Percentiles rank a stretch among this genome's conserved stretches.
Conservation (phyloP, 441 rosid genomes). For the Capsella rubella region DNA sequence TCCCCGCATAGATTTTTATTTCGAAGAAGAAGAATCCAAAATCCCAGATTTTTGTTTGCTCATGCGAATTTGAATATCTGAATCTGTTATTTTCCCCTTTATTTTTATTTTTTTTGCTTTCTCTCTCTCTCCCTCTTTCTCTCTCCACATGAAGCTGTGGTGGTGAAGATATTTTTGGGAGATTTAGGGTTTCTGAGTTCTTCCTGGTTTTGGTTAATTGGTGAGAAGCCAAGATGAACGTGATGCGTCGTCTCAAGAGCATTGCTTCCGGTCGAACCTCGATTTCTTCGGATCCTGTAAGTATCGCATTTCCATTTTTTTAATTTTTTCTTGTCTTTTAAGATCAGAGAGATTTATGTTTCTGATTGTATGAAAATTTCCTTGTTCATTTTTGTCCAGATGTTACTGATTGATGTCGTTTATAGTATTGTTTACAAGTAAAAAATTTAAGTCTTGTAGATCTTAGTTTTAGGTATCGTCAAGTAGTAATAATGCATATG, state of each 20-base stretch:
- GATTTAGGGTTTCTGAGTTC: constrained; percentile 45
- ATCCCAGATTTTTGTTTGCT: neutral
- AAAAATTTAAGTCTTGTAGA: constrained; percentile 14
- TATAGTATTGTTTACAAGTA: constrained; percentile 20
- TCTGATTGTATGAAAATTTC: constrained; percentile 24
- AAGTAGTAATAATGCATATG: constrained; percentile 15
- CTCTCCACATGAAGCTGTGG: constrained; percentile 43
- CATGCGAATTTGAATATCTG: constrained; percentile 36
- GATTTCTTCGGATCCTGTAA: constrained; percentile 84
- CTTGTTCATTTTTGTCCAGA: neutral
- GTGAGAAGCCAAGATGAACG: constrained; percentile 43
- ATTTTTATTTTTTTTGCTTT: neutral
- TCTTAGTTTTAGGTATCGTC: constrained; percentile 11
- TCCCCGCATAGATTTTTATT: neutral
- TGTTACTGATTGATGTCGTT: constrained; percentile 21
- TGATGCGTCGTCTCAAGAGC: constrained; percentile 63
- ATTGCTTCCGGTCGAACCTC: constrained; percentile 73
- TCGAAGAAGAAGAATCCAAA: constrained; percentile 11
- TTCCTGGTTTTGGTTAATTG: constrained; percentile 1
- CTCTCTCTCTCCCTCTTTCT: neutral
- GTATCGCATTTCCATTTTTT: constrained; percentile 14
- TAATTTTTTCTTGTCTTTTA: neutral
- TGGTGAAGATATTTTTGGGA: constrained; percentile 19
- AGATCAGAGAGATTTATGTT: constrained; percentile 18
- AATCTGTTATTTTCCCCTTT: constrained; percentile 21